Evolutionary conservation across 106 monocot genomes (phyloP).

Genomic region (Dendrobium nobile): DNA sequence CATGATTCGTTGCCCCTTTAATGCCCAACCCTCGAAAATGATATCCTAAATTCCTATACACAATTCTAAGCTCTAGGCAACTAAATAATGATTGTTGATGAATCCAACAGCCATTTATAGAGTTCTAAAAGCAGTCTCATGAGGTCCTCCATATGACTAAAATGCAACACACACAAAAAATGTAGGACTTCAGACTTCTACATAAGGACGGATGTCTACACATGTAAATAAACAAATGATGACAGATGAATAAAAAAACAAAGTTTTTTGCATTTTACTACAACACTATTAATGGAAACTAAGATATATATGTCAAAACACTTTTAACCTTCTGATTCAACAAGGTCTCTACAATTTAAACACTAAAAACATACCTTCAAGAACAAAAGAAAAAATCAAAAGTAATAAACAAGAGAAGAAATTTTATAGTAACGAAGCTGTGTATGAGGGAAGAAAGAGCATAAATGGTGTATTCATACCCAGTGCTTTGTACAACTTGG

Average conservation of each 20-base stretch:
- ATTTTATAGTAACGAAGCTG: background rate
- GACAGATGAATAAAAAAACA: background rate
- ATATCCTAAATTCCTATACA: too few species aligned
- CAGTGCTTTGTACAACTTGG: slow-evolving; percentile 99
- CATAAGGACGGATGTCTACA: too few species aligned
- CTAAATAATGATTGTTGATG: background rate
- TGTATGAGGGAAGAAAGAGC: background rate
- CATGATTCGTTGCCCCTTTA: too few species aligned
- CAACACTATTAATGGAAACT: background rate
- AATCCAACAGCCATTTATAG: background rate
- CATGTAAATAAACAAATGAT: background rate
- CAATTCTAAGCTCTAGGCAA: background rate
- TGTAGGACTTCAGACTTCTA: too few species aligned
- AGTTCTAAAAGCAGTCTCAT: background rate
- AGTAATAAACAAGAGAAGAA: background rate
- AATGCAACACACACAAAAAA: too few species aligned
- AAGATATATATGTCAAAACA: too few species aligned
- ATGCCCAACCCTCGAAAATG: too few species aligned
- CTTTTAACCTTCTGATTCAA: too few species aligned
- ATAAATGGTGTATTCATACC: slow-evolving; percentile 36
- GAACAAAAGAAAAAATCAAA: background rate
- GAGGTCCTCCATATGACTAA: too few species aligned
- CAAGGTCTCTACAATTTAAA: too few species aligned
- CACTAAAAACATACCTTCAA: too few species aligned
- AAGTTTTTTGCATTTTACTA: background rate